phyloP scores from a whole-genome alignment of 2,329 filamentous ascomycete genomes.

The Colletotrichum orchidophilum region DNA sequence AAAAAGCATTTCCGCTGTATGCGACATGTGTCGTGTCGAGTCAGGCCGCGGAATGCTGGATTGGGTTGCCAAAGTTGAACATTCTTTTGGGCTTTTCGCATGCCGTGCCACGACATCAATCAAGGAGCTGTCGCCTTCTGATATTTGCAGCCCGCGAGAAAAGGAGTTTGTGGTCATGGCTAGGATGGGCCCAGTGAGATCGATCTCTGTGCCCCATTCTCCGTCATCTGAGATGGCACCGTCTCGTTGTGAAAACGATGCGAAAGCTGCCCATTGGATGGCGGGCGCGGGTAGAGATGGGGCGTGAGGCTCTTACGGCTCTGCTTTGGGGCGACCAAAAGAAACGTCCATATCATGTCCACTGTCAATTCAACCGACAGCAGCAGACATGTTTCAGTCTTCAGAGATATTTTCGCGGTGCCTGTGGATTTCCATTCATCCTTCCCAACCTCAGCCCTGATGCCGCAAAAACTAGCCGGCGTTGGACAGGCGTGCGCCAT shows the following conservation, averaged over 20 bases:
- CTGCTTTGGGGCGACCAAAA: constrained; percentile 16
- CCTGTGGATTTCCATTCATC: not conserved
- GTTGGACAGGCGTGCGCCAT: constrained; percentile 2
- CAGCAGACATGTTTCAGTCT: constrained; percentile 13
- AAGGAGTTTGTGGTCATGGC: constrained; percentile 19
- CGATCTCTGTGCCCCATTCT: constrained; percentile 33
- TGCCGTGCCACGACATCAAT: not conserved
- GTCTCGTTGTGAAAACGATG: constrained; percentile 21
- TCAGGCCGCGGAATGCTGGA: constrained; percentile 15
- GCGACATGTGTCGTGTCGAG: constrained; percentile 4
- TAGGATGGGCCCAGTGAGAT: constrained; percentile 30
- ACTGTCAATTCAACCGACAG: constrained; percentile 5
- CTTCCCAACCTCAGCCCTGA: not conserved
- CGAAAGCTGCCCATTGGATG: constrained; percentile 27
- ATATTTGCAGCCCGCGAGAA: not conserved
- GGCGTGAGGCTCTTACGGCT: constrained; percentile 29
- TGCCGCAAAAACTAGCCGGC: not conserved
- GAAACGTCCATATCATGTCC: constrained; percentile 14
- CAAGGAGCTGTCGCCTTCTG: not conserved
- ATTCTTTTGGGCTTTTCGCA: not conserved
- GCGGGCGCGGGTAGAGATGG: constrained; percentile 30
- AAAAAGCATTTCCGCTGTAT: constrained; percentile 15
- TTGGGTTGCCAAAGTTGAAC: not conserved
- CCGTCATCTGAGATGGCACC: constrained; percentile 31
- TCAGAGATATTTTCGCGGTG: not conserved